Evolutionary conservation across 108 stramenopile genomes (phyloP).

Genomic region (Parietichytrium sp.): DNA sequence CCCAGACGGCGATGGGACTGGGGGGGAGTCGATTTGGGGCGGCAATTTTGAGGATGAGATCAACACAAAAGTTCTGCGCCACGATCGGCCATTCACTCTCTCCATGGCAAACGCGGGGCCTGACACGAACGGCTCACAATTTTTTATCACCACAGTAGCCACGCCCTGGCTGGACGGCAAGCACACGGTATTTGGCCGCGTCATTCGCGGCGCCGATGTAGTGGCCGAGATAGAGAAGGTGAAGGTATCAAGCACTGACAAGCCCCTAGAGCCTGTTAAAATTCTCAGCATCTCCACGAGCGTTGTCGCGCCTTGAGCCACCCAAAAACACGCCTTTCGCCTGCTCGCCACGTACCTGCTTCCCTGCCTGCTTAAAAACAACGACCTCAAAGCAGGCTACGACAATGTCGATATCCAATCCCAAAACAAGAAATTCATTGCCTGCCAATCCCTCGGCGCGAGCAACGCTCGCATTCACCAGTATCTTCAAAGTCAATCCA

Average conservation of each 20-base stretch:
- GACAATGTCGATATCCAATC: no score
- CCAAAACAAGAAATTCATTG: no score
- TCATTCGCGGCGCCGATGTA: constrained; percentile 90
- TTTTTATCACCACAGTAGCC: constrained; percentile 93
- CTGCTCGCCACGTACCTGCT: no score
- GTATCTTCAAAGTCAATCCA: no score
- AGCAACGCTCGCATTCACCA: no score
- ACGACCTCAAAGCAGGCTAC: no score
- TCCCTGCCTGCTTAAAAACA: no score
- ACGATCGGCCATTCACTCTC: constrained; percentile 93
- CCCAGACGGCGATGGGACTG: constrained; percentile 98
- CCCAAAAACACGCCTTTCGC: no score
- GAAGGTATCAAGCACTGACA: constrained; percentile 87
- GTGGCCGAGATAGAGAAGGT: constrained; percentile 83
- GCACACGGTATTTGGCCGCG: constrained; percentile 96
- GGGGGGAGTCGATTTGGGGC: constrained; percentile 98
- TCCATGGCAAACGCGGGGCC: constrained; percentile 94
- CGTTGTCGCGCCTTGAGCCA: not conserved
- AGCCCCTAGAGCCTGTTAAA: constrained; percentile 83
- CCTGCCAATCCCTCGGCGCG: no score
- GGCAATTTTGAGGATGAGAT: constrained; percentile 99
- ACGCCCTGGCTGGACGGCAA: constrained; percentile 93
- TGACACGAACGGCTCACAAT: constrained; percentile 70
- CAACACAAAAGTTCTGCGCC: constrained; percentile 69
- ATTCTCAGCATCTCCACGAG: constrained; percentile 73